Conservation (phyloP, 176 grass and related monocot species). For the Oryza officinalis region DNA sequence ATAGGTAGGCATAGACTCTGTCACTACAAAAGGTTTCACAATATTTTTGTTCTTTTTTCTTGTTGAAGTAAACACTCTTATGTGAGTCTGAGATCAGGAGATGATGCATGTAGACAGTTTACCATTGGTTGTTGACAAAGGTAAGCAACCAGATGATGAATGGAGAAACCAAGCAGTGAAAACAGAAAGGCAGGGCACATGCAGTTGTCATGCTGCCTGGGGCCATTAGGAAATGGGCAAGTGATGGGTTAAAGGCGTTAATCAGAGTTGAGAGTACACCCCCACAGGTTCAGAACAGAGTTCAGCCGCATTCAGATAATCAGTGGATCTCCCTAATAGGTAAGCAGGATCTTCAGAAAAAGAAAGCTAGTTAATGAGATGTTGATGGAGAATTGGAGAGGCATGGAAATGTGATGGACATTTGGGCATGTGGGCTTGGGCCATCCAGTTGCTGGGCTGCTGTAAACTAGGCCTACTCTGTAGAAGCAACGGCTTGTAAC, state of each 20-base stretch:
- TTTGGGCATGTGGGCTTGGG: neutral
- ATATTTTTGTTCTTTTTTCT: neutral
- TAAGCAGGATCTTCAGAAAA: neutral
- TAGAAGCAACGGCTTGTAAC: neutral
- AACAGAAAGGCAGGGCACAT: neutral
- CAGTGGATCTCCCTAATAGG: neutral
- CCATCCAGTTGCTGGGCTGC: neutral
- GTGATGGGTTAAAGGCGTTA: constrained; percentile 23
- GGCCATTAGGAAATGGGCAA: constrained; percentile 16
- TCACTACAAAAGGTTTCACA: neutral
- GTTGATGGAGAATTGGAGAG: neutral
- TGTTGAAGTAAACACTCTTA: neutral
- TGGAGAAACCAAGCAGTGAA: constrained; percentile 3
- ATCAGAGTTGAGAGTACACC: neutral
- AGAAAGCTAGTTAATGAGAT: neutral
- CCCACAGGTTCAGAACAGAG: neutral
- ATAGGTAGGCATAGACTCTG: neutral
- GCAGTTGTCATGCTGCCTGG: neutral
- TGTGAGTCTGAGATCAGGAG: neutral
- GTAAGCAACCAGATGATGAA: constrained; percentile 21
- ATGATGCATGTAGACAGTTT: neutral
- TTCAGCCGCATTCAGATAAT: neutral
- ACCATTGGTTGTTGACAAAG: constrained; percentile 11
- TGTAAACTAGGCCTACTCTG: neutral
- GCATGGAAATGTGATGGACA: neutral